Evolutionary conservation across 169 alveolate genomes (phyloP).

Genomic region (Babesia caballi): DNA sequence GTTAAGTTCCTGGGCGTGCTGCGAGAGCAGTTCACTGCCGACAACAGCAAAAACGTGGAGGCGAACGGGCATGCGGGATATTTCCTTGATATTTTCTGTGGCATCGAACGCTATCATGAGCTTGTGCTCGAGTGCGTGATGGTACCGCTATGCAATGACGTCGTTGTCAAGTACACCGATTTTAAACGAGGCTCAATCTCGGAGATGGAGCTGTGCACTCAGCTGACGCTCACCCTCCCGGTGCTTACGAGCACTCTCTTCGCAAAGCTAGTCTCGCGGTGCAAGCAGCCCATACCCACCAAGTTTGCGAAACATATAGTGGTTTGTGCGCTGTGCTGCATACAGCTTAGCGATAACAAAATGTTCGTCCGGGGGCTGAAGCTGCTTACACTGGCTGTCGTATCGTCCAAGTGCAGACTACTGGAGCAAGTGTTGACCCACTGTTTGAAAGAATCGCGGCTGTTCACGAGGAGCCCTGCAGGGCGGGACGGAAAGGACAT

Average conservation of each 20-base stretch:
- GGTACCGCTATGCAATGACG: slow-evolving; percentile 24
- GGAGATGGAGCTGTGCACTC: background rate
- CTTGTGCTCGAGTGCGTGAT: slow-evolving; percentile 21
- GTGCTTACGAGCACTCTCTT: slow-evolving; percentile 7
- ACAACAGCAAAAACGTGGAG: background rate
- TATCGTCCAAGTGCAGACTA: slow-evolving; percentile 1
- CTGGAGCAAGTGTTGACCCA: slow-evolving; percentile 5
- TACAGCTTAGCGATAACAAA: background rate
- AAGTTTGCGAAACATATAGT: background rate
- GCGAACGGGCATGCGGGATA: slow-evolving; percentile 42
- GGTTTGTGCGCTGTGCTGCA: slow-evolving; percentile 2
- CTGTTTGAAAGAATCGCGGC: slow-evolving; percentile 10
- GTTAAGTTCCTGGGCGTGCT: background rate
- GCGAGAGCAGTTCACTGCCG: slow-evolving; percentile 3
- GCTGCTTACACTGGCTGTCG: slow-evolving; percentile 12
- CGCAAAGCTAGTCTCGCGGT: slow-evolving; percentile 7
- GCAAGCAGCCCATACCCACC: background rate
- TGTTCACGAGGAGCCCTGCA: background rate
- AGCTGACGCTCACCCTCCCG: slow-evolving; percentile 5
- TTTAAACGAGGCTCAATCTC: background rate
- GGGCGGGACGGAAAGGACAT: background rate
- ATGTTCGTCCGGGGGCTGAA: slow-evolving; percentile 21
- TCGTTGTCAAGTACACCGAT: background rate
- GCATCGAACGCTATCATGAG: background rate
- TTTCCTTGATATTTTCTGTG: slow-evolving; percentile 42